Evolutionary conservation across 306 rosid genomes (phyloP).

Genomic region (Prunus mume): DNA sequence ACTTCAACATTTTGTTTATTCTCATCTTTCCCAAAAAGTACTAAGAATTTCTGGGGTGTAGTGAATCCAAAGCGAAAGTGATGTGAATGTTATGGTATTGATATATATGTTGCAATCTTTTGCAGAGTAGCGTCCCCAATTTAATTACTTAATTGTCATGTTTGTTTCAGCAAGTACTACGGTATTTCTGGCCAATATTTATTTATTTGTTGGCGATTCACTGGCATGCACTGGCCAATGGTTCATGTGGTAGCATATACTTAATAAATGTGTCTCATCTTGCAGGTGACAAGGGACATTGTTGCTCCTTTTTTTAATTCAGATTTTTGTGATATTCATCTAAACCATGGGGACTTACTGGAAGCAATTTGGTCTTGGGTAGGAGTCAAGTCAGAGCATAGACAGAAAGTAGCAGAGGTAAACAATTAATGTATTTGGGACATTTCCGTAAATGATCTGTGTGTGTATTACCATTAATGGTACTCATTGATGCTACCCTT

Average conservation of each 20-base stretch:
- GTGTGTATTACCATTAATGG: not conserved
- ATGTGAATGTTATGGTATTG: not conserved
- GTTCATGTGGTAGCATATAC: not conserved
- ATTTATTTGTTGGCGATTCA: not conserved
- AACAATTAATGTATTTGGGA: conserved; percentile 27
- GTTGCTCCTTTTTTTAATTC: conserved; percentile 52
- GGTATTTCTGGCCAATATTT: not conserved
- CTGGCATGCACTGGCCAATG: conserved; percentile 4
- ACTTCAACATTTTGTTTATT: not conserved
- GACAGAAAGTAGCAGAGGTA: conserved; percentile 96
- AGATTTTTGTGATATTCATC: conserved; percentile 77
- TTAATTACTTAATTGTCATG: not conserved
- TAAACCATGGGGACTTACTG: conserved; percentile 80
- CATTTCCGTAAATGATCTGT: conserved; percentile 10
- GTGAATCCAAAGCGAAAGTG: not conserved
- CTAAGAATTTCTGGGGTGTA: not conserved
- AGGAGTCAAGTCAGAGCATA: conserved; percentile 78
- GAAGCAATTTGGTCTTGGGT: conserved; percentile 97
- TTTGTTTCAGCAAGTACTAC: not conserved
- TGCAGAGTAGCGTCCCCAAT: not conserved
- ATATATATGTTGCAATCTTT: not conserved
- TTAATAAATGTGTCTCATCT: conserved; percentile 19
- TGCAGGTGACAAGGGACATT: conserved; percentile 85
- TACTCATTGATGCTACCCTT: conserved; percentile 29
- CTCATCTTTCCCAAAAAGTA: no score